Conservation (phyloP, 345 rosid species). For the Erodium maritimum region DNA sequence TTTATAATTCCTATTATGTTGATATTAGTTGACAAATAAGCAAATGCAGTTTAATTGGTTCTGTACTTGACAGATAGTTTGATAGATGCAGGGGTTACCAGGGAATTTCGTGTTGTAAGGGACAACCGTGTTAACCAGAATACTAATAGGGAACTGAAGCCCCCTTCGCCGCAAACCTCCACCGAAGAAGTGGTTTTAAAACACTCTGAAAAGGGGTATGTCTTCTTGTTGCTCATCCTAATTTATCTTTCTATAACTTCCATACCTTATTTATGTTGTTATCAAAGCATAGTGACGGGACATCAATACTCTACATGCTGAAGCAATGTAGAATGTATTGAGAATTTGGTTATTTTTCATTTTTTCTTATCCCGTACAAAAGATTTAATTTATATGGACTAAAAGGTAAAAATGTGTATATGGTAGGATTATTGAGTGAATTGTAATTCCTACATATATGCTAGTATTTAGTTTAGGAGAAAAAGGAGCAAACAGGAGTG, state of each 20-base stretch:
- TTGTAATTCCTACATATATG: background rate
- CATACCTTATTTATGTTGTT: background rate
- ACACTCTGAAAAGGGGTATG: conserved; percentile 43
- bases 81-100: conserved; percentile 28
- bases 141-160: conserved; percentile 31
- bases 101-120: conserved; percentile 47
- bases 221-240: background rate
- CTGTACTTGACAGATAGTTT: conserved; percentile 6
- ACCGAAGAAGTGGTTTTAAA: conserved; percentile 12
- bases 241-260: background rate
- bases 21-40: background rate
- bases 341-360: no score
- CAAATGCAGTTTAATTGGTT: background rate
- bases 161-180: conserved; percentile 22
- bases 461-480: no score
- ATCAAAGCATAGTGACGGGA: no score
- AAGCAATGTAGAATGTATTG: no score
- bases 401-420: background rate
- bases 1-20: no score
- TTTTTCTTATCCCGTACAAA: no score
- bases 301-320: no score
- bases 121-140: conserved; percentile 56
- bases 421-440: background rate
- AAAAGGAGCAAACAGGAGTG: background rate
- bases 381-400: no score